Evolutionary conservation across 768 basidiomycete genomes (phyloP), one percentile per base, ranked within the genome.

Genomic region (Megacollybia marginata): DNA sequence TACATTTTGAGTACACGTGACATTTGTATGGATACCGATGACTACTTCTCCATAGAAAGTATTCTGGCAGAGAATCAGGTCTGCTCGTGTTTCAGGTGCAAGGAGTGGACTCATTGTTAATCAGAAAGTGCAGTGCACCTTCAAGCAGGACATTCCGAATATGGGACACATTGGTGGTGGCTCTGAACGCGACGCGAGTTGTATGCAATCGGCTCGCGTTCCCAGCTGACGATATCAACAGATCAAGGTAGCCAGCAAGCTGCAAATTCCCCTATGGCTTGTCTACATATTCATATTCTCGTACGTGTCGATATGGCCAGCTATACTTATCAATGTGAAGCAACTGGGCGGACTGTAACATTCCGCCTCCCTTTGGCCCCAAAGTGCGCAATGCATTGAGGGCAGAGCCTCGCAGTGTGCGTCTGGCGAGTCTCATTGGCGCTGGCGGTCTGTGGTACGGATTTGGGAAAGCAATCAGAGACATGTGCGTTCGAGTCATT

Each of bases 121-220:
- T n/a, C 54, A 94, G 90, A 96, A 92, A 78, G 75, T 97, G 34
- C 89, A 92, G 69, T 96, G 93, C 64, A 91, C 86, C 3, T 95
- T 97, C 73, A 88, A 89, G 57, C 73, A 88, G 42, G 83, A 85
- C 50, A 82, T 96, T 15, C 80, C 83, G 7, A 82, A 83, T 53
- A 83, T 96, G 73, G 93, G 93, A 2, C 90, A 95, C 62, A 77
- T 96, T 10, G 89, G 88, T 42, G 90, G 91, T 44, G 89, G 91
- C 20, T 79, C 78, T 48, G 88, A 93, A 42, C 80, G 80, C 62
- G 85, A 95, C 65, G 93, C 86, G 69, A 57, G 83, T 63, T 34
- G 19, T 49, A 33, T 46, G 38, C 31, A 54, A 54, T 45, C 45
- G 36, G 51, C n/a, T n/a, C 51, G 48, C 54, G 43, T 23, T 38